These are phyloP conservation scores for Prunus mira DNA, from an alignment of 306 rosid species.

Conservation along the genomic window DNA sequence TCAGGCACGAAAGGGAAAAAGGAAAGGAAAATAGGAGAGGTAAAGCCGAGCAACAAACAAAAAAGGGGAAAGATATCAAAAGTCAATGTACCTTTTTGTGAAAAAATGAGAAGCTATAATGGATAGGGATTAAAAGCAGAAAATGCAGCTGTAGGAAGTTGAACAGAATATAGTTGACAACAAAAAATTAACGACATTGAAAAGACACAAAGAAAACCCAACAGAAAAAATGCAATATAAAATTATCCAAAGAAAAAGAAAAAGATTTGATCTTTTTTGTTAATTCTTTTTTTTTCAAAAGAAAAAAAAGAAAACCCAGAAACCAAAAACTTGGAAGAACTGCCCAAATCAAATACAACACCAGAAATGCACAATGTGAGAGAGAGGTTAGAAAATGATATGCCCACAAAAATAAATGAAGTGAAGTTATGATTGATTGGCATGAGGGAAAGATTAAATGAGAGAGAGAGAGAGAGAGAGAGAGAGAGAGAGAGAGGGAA, in stretches of 20 bases:
- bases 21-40: not conserved
- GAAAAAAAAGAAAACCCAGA: not conserved
- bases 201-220: not conserved
- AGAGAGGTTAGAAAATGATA: not conserved
- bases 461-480: not conserved
- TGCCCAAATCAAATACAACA: slow-evolving; percentile 1
- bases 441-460: not conserved
- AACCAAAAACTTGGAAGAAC: not conserved
- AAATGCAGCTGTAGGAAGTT: slow-evolving; percentile 1
- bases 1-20: slow-evolving; percentile 1
- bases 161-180: not conserved
- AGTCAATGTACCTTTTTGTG: slow-evolving; percentile 15
- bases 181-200: slow-evolving; percentile 2
- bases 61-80: not conserved
- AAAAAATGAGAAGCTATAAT: slow-evolving; percentile 6
- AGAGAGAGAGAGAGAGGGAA: not conserved
- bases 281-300: not conserved
- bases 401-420: not conserved
- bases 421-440: not conserved
- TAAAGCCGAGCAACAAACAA: not conserved
- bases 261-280: not conserved
- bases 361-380: slow-evolving; percentile 5
- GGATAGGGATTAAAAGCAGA: not conserved
- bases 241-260: not conserved
- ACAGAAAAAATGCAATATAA: not conserved